A percentile compares a stretch with the other conserved stretches of the same genome.
Evolutionary conservation across 225 moss, liverwort and hornwort species (phyloP).

Genomic region (Physcomitrellopsis africana): DNA sequence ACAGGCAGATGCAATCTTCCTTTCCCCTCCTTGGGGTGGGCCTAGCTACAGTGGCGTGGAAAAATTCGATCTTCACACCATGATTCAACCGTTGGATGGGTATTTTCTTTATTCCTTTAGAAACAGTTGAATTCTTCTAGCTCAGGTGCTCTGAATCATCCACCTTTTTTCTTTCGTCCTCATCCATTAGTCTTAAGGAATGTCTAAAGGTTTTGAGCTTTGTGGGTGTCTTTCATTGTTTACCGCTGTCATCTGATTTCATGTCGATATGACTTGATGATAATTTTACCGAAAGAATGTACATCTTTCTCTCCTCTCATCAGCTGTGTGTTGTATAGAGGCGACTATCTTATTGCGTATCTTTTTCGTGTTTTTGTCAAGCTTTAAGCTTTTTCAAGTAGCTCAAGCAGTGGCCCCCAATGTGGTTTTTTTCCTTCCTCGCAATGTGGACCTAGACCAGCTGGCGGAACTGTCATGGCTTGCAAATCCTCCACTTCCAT

Average conservation of each 20-base stretch:
- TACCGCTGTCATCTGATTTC: background rate
- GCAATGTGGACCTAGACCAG: constrained; percentile 81
- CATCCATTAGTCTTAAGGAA: constrained; percentile 13
- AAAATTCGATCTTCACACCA: constrained; percentile 81
- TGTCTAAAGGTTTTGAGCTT: constrained; percentile 10
- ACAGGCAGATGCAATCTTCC: constrained; percentile 85
- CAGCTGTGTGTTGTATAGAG: background rate
- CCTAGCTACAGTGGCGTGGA: constrained; percentile 67
- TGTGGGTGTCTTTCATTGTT: background rate
- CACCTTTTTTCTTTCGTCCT: background rate
- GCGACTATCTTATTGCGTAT: constrained; percentile 10
- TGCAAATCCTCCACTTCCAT: constrained; percentile 72
- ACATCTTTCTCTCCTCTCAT: background rate
- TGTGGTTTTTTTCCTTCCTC: constrained; percentile 82
- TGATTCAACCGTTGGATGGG: constrained; percentile 95
- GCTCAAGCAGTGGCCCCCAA: constrained; percentile 75
- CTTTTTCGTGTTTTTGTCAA: constrained; percentile 28
- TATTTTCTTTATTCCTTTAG: constrained; percentile 29
- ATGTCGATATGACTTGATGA: constrained; percentile 7
- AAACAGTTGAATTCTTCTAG: constrained; percentile 3
- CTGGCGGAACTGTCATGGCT: constrained; percentile 77
- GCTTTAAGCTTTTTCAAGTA: constrained; percentile 76
- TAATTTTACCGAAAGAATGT: background rate
- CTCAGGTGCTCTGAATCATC: background rate
- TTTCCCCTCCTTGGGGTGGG: constrained; percentile 98